Percentiles rank a stretch among this genome's conserved stretches.
Conservation (phyloP, 1,139 yeast genomes). For the Debaryomyces fabryi region DNA sequence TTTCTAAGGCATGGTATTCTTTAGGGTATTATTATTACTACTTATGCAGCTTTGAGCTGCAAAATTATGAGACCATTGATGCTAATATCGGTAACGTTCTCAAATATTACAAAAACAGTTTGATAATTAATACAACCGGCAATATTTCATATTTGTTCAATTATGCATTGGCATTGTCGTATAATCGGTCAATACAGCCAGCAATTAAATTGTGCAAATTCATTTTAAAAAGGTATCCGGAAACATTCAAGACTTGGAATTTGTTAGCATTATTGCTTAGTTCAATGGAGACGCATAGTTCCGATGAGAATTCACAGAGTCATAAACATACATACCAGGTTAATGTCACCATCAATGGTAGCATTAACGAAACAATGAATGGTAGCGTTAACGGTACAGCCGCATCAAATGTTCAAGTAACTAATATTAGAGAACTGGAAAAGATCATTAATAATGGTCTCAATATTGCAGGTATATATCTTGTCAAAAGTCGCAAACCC, state of each 20-base stretch:
- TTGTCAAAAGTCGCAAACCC: slow-evolving; percentile 33
- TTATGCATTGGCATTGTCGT: slow-evolving; percentile 43
- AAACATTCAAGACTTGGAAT: slow-evolving; percentile 51
- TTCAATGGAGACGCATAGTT: slow-evolving; percentile 30
- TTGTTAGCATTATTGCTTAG: slow-evolving; percentile 38
- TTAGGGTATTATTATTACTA: slow-evolving; percentile 39
- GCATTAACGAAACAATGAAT: slow-evolving; percentile 7
- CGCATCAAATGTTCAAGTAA: neutral
- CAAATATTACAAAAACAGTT: slow-evolving; percentile 36
- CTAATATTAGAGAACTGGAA: slow-evolving; percentile 31
- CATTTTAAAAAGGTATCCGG: slow-evolving; percentile 46
- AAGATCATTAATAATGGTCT: slow-evolving; percentile 46
- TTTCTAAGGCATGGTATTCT: slow-evolving; percentile 44
- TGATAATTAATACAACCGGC: slow-evolving; percentile 46
- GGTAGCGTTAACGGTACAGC: neutral
- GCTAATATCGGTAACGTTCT: slow-evolving; percentile 23
- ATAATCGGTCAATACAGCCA: slow-evolving; percentile 28
- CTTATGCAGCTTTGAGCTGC: slow-evolving; percentile 31
- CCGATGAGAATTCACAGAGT: slow-evolving; percentile 13
- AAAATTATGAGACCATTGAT: slow-evolving; percentile 25
- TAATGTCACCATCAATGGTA: slow-evolving; percentile 7
- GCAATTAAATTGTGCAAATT: slow-evolving; percentile 45
- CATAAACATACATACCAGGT: slow-evolving; percentile 1
- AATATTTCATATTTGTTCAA: slow-evolving; percentile 33
- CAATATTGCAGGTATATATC: slow-evolving; percentile 45